A percentile compares a stretch with the other conserved stretches of the same genome.
Conservation (phyloP, 768 basidiomycete genomes). For the Cubamyces lactineus region DNA sequence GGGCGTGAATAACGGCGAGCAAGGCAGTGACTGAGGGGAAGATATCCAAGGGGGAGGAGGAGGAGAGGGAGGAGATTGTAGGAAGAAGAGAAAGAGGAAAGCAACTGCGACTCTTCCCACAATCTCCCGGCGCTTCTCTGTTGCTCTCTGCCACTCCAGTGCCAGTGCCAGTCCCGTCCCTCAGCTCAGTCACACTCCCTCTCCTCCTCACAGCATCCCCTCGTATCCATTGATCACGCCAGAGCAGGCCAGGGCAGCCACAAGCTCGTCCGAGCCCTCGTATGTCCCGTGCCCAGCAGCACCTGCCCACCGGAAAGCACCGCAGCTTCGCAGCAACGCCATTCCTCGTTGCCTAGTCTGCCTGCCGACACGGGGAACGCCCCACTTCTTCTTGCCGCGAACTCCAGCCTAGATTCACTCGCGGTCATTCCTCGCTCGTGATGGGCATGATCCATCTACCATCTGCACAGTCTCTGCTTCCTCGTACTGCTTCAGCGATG, state of each 20-base stretch:
- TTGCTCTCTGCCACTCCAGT: not conserved
- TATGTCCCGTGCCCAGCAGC: too few species aligned
- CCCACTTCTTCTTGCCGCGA: not conserved
- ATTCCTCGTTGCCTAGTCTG: not conserved
- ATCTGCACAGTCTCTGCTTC: constrained; percentile 4
- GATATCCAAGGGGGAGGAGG: constrained; percentile 2
- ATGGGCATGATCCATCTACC: not conserved
- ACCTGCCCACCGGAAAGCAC: not conserved
- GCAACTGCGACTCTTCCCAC: not conserved
- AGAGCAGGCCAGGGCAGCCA: too few species aligned
- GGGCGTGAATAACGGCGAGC: not conserved
- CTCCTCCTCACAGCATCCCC: not conserved
- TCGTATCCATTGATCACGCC: not conserved
- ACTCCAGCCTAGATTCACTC: constrained; percentile 1
- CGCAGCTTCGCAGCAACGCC: not conserved
- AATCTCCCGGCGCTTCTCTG: not conserved
- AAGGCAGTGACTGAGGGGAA: not conserved
- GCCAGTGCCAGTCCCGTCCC: not conserved
- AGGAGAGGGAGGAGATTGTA: constrained; percentile 8
- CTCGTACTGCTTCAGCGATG: constrained; percentile 17
- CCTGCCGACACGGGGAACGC: constrained; percentile 6
- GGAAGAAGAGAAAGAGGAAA: constrained; percentile 8
- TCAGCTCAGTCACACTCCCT: not conserved
- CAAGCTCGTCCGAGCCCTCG: too few species aligned
- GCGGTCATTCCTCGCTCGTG: not conserved